Evolutionary conservation across 257 asterid genomes (phyloP), one percentile per base, ranked within the genome.

Genomic region (Forsythia viridissima): DNA sequence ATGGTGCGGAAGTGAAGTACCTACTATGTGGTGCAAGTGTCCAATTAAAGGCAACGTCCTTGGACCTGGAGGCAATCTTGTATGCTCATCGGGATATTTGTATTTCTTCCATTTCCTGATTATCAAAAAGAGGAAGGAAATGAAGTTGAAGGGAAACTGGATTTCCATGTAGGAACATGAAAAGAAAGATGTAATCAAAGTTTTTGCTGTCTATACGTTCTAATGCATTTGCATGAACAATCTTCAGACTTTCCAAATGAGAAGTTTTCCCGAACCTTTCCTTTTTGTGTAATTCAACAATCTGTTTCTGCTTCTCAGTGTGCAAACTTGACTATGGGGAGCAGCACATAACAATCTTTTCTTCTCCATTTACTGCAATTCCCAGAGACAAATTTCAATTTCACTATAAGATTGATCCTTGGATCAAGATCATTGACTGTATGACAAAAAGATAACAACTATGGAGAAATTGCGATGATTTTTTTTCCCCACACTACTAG

Each of bases 51-150:
- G 88, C 12, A 82, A 82, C 77, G 65, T 78, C 4, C 80, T 77
- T 2, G 88, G 88, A 71, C 88, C 83, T 0, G 87, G 88, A 44
- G 88, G 88, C 72, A 87, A 78, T 12, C 76, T 77, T 51, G 8
- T 24, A 39, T 46, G 61, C 52, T 2, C 12, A 12, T 36, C 18
- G 4, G 73, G 73, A 2, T 16, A 5, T 10, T 69, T 11, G 2
- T 42, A 46, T 68, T 77, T 77, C 44, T 37, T 77, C 39, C 68
- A 16, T 39, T 46, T 37, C 41, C 0, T 15, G n/a, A 69, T 9
- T 38, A 69, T 7, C 18, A 8, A 37, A 46, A 21, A 48, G 36
- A 77, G 40, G 24, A 16, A 38, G 36, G 82, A 11, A 30, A 65
- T 37, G 75, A 84, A 72, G 69, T 66, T 80, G 66, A 77, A 76